A percentile compares a stretch with the other conserved stretches of the same genome.
These are phyloP conservation scores for Vararia minispora DNA, from an alignment of 768 basidiomycete genomes.

Conservation along the genomic window DNA sequence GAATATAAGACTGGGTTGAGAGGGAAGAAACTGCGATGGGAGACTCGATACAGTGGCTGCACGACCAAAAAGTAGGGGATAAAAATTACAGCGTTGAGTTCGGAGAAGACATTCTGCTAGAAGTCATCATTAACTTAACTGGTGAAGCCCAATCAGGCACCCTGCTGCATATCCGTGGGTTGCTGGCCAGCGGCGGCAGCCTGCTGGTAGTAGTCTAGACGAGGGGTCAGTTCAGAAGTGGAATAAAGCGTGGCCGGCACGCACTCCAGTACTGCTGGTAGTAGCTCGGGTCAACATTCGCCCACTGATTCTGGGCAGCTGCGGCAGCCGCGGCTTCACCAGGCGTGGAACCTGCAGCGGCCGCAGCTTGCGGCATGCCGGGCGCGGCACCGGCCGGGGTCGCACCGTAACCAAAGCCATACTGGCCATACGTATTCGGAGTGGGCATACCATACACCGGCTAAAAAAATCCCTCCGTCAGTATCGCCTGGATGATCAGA, in stretches of 20 bases:
- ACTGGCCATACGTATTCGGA: constrained; percentile 66
- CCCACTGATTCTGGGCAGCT: constrained; percentile 68
- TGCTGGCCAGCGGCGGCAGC: constrained; percentile 45
- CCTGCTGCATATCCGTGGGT: constrained; percentile 35
- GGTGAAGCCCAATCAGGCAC: constrained; percentile 9
- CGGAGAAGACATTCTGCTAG: background rate
- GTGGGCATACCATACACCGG: constrained; percentile 90
- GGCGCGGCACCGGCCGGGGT: constrained; percentile 48
- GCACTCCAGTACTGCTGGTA: constrained; percentile 81
- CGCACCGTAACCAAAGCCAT: constrained; percentile 67
- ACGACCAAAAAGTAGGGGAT: no score
- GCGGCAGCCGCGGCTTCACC: constrained; percentile 40
- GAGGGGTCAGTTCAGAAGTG: background rate
- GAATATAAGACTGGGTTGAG: no score
- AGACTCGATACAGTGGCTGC: no score
- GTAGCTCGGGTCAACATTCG: constrained; percentile 61
- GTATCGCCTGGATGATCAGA: constrained; percentile 5
- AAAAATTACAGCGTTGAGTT: no score
- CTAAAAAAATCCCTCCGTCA: constrained; percentile 23
- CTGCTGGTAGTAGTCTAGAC: constrained; percentile 75
- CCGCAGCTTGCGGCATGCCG: constrained; percentile 33
- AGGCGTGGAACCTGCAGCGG: constrained; percentile 45
- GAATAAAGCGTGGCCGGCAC: constrained; percentile 30
- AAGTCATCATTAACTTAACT: background rate
- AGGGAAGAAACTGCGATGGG: no score